Evolutionary conservation across 495 filamentous ascomycete species (phyloP).

Genomic region (Amorphotheca resinae): DNA sequence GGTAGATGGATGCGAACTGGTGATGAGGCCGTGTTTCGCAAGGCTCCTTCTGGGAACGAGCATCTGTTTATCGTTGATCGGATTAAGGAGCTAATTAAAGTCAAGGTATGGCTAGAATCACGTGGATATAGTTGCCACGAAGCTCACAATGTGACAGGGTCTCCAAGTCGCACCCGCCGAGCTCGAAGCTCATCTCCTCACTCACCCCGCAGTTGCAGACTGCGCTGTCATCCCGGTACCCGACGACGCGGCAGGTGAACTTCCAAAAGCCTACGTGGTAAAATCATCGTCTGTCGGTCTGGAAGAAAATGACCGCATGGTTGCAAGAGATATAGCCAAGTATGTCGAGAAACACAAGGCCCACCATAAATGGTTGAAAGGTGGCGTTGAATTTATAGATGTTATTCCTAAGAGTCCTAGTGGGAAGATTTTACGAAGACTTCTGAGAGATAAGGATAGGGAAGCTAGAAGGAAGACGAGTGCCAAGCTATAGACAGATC

Average conservation of each 20-base stretch:
- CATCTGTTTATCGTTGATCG: conserved; percentile 79
- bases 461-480: conserved; percentile 20
- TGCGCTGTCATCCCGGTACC: conserved; percentile 74
- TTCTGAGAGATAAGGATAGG: conserved; percentile 74
- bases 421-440: conserved; percentile 78
- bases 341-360: conserved; percentile 77
- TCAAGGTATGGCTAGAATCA: conserved; percentile 47
- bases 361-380: conserved; percentile 80
- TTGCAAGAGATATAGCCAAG: conserved; percentile 52
- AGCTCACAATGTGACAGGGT: conserved; percentile 37
- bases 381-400: conserved; percentile 67
- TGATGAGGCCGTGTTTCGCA: conserved; percentile 64
- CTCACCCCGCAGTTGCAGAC: conserved; percentile 69
- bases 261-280: conserved; percentile 80
- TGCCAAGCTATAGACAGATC: conserved; percentile 12
- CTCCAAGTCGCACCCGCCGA: conserved; percentile 88
- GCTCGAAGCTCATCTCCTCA: conserved; percentile 77
- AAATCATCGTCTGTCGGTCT: conserved; percentile 48
- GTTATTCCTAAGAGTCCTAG: conserved; percentile 79
- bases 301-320: conserved; percentile 45
- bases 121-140: background rate
- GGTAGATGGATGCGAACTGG: conserved; percentile 74
- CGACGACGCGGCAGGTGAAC: conserved; percentile 63
- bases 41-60: conserved; percentile 49
- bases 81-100: conserved; percentile 90